A percentile compares a stretch with the other conserved stretches of the same genome.
Conservation (phyloP, 148 eudicot genomes). For the Dianthus caryophyllus region DNA sequence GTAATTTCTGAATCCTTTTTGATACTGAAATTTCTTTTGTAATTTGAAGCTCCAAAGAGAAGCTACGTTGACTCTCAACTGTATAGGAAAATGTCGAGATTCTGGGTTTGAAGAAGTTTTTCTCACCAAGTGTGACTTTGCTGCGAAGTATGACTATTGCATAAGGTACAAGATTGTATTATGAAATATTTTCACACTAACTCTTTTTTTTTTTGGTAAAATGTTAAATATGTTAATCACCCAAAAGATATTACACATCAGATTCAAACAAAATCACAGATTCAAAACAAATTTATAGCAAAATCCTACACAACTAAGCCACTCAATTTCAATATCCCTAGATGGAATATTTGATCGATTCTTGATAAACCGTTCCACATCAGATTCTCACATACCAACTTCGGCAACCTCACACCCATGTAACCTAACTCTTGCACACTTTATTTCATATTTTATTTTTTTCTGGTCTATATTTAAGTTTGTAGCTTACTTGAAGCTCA, state of each 20-base stretch:
- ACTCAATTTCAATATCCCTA: too few species aligned
- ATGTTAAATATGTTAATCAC: too few species aligned
- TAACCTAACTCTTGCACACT: neutral
- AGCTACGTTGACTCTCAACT: slow-evolving; percentile 60
- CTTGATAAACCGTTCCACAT: too few species aligned
- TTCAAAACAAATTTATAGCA: too few species aligned
- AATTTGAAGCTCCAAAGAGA: slow-evolving; percentile 63
- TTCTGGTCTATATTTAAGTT: neutral
- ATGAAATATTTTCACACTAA: neutral
- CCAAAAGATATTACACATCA: too few species aligned
- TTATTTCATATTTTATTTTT: neutral
- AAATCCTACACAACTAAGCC: too few species aligned
- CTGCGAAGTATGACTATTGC: slow-evolving; percentile 84
- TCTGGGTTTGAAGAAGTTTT: slow-evolving; percentile 80
- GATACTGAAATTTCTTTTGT: slow-evolving; percentile 1
- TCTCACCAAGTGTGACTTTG: slow-evolving; percentile 71
- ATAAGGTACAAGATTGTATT: slow-evolving; percentile 42
- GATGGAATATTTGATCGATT: too few species aligned
- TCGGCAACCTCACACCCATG: too few species aligned
- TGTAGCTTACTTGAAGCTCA: neutral
- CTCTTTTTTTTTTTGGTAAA: neutral
- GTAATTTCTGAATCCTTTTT: slow-evolving; percentile 3
- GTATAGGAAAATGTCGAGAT: slow-evolving; percentile 58
- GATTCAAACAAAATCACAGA: too few species aligned
- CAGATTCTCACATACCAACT: too few species aligned